A percentile compares a stretch with the other conserved stretches of the same genome.
phyloP scores from a whole-genome alignment of 805 yeast genomes.

The Candida takata region DNA sequence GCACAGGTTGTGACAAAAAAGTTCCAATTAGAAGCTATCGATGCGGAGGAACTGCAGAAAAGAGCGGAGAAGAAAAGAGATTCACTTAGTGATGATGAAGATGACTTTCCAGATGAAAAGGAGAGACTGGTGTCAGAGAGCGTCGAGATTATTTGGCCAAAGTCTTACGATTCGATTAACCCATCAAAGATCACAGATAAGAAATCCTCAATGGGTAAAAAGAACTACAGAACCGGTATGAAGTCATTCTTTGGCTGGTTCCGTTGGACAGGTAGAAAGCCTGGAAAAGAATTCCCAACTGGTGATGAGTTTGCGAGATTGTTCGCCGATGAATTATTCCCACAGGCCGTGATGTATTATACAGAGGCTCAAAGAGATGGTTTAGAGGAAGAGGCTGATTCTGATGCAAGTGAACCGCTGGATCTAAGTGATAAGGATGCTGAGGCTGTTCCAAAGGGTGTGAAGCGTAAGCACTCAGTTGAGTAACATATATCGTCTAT shows the following conservation, averaged over 20 bases:
- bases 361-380: conserved; percentile 66
- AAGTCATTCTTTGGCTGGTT: conserved; percentile 86
- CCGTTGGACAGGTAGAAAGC: conserved; percentile 72
- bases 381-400: conserved; percentile 46
- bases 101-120: conserved; percentile 37
- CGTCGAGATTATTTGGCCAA: conserved; percentile 64
- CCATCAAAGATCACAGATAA: conserved; percentile 44
- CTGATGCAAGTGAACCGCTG: conserved; percentile 49
- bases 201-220: conserved; percentile 48
- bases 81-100: conserved; percentile 23
- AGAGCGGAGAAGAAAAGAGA: conserved; percentile 12
- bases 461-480: too few species aligned
- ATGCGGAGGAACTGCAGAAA: conserved; percentile 11
- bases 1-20: conserved; percentile 53
- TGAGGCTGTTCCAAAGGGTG: too few species aligned
- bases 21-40: conserved; percentile 37
- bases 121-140: conserved; percentile 49
- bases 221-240: conserved; percentile 62
- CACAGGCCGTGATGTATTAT: conserved; percentile 78
- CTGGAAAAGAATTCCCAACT: conserved; percentile 68
- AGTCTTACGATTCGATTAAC: conserved; percentile 45
- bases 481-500: too few species aligned
- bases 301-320: conserved; percentile 75
- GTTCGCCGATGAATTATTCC: conserved; percentile 73
- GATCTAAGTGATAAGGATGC: conserved; percentile 25